Percentiles rank a stretch among this genome's conserved stretches.
phyloP scores from a whole-genome alignment of 192 early-diverging fungal species.

The Coemansia sp. region DNA sequence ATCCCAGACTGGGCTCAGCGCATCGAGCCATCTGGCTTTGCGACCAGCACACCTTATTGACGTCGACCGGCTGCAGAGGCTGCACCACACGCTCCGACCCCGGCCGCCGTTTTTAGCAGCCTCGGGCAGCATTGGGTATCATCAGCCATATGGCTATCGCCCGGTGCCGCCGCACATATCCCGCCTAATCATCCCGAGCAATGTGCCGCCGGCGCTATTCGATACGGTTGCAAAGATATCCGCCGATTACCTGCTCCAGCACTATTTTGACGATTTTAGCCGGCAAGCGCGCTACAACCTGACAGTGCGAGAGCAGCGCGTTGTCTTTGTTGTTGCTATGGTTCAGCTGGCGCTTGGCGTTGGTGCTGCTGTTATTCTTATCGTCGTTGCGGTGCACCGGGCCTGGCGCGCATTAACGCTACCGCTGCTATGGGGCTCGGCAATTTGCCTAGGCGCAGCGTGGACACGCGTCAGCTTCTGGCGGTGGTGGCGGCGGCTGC shows the following conservation, averaged over 20 bases:
- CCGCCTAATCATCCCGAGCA: conserved; percentile 12
- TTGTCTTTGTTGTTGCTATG: neutral
- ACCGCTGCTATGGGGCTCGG: conserved; percentile 8
- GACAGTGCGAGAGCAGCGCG: conserved; percentile 8
- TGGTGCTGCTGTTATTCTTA: conserved; percentile 1
- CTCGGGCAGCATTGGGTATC: neutral
- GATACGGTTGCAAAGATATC: conserved; percentile 31
- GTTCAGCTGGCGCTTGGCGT: conserved; percentile 9
- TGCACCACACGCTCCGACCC: conserved; percentile 24
- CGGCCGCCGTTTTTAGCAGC: conserved; percentile 13
- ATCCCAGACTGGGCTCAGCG: neutral
- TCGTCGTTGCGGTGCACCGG: neutral
- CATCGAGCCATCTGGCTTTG: too few species aligned
- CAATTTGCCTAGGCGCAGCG: neutral
- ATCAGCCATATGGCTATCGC: conserved; percentile 11
- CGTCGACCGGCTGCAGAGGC: conserved; percentile 11
- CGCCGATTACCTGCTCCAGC: conserved; percentile 12
- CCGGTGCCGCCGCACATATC: conserved; percentile 12
- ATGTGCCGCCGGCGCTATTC: conserved; percentile 34
- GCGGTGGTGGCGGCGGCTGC: conserved; percentile 20
- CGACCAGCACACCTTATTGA: conserved; percentile 4
- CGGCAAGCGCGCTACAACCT: conserved; percentile 26
- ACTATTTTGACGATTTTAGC: conserved; percentile 24
- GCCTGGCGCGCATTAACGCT: conserved; percentile 21
- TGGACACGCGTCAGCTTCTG: conserved; percentile 22